These are phyloP conservation scores for Aspergillus diversus DNA, from an alignment of 495 filamentous ascomycete genomes.

Conservation along the genomic window DNA sequence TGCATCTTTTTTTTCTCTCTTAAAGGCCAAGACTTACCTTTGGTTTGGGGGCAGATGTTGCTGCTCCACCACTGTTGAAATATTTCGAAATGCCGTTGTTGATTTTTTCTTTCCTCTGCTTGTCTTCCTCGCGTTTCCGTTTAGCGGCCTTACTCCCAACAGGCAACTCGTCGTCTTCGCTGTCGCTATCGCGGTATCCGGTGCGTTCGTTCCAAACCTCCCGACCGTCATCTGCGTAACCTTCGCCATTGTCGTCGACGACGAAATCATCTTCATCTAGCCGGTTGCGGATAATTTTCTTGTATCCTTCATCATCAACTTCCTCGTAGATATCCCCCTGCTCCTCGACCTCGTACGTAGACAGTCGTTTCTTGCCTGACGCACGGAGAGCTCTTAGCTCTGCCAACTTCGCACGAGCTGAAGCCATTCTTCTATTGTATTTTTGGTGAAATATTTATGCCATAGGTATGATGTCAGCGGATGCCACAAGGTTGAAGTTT, in stretches of 20 bases:
- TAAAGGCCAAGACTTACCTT: conserved; percentile 61
- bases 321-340: conserved; percentile 89
- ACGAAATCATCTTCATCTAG: conserved; percentile 97
- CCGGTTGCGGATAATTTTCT: conserved; percentile 87
- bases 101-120: conserved; percentile 80
- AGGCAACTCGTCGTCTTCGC: conserved; percentile 71
- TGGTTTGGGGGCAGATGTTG: conserved; percentile 68
- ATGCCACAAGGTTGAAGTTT: not conserved
- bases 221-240: conserved; percentile 94
- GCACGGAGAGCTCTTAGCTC: conserved; percentile 84
- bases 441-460: conserved; percentile 4
- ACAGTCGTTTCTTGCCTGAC: conserved; percentile 85
- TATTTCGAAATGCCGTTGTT: conserved; percentile 93
- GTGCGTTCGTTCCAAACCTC: conserved; percentile 88
- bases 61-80: conserved; percentile 72
- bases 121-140: conserved; percentile 86
- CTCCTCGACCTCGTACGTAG: conserved; percentile 86
- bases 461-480: conserved; percentile 2
- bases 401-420: conserved; percentile 58
- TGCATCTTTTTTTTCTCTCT: not conserved
- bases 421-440: conserved; percentile 36
- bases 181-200: conserved; percentile 63
- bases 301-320: conserved; percentile 96
- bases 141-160: conserved; percentile 75
- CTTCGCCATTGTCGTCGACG: conserved; percentile 90